These are phyloP conservation scores for Schwanniomyces polymorphus DNA, from an alignment of 805 yeast species.

Conservation along the genomic window DNA sequence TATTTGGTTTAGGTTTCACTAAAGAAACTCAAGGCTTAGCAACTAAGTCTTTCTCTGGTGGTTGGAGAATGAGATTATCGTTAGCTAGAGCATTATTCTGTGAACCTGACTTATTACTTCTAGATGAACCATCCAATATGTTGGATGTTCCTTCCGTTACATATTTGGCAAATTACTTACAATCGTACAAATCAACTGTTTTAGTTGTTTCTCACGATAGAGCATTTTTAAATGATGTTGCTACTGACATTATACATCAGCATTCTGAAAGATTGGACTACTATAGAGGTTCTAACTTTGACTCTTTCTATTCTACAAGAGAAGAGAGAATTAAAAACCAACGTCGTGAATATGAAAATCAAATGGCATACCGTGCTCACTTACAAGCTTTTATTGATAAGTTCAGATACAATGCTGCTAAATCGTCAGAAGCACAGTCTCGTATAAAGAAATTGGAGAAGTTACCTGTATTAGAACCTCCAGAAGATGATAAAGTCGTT, in stretches of 20 bases:
- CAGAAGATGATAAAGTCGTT: slow-evolving; percentile 85
- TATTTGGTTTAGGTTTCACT: slow-evolving; percentile 92
- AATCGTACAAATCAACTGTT: slow-evolving; percentile 87
- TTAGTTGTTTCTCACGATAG: slow-evolving; percentile 97
- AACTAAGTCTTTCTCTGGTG: slow-evolving; percentile 95
- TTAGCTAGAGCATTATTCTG: slow-evolving; percentile 97
- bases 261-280: slow-evolving; percentile 96
- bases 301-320: slow-evolving; percentile 86
- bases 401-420: slow-evolving; percentile 96
- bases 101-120: slow-evolving; percentile 86
- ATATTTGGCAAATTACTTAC: slow-evolving; percentile 85
- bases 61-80: slow-evolving; percentile 99
- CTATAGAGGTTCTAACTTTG: slow-evolving; percentile 92
- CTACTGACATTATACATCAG: slow-evolving; percentile 97
- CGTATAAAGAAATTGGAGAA: slow-evolving; percentile 96
- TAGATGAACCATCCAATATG: slow-evolving; percentile 99
- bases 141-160: slow-evolving; percentile 99
- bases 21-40: slow-evolving; percentile 79
- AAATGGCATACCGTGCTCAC: slow-evolving; percentile 93
- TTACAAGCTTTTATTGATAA: slow-evolving; percentile 94
- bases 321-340: slow-evolving; percentile 95
- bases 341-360: slow-evolving; percentile 93
- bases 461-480: slow-evolving; percentile 88
- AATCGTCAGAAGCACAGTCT: slow-evolving; percentile 96
- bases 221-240: slow-evolving; percentile 94